Base-by-base conservation (phyloP, 768 basidiomycete species). In the Hericium erinaceus region DNA sequence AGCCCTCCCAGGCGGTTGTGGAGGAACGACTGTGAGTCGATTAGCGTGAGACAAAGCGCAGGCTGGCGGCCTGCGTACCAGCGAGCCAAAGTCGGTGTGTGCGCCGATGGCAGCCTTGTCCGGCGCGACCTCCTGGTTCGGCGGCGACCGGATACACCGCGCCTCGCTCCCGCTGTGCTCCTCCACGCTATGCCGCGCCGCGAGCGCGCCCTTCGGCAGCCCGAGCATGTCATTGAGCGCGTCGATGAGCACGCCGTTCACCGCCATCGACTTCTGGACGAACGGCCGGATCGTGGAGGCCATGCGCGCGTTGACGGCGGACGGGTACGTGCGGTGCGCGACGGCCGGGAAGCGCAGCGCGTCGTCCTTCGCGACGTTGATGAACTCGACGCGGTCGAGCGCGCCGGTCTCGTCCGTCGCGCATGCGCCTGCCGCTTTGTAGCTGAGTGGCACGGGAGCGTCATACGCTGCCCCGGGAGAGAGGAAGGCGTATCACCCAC, bases 1-100 rank as follows among this genome's bases (percentile, higher is more conserved):
- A 89, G 71, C 0, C 87, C 87, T 3, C 87, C 86, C 0, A 87
- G 76, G 1, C 50, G 77, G 65, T 87, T 88, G 63, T 87, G 83
- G 57, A 89, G 70, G 72, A 87, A 81, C 0, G 84, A 57, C 56
- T 58, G 51, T 54, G 39, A 11, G 2, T 2, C 3, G 20, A 20
- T 44, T 15, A 44, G 13, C 41, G 20, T 48, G 18, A 2, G 11
- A 24, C 18, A 37, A 44, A 55, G 20, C 39, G 12, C 22, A 16
- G n/a, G 9, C 9, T 10, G 15, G 22, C 40, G 26, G n/a, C 39
- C 2, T 8, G 2, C 76, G 26, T 26, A 83, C 82, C 80, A 61
- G 26, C 15, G 62, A 59, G 3, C 60, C 60, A 28, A 61, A 58
- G 33, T 64, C 60, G 5, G 63, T 58, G 37, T 61, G 57, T 26